Evolutionary conservation across 768 basidiomycete species (phyloP).

Genomic region (Suillus sp.): DNA sequence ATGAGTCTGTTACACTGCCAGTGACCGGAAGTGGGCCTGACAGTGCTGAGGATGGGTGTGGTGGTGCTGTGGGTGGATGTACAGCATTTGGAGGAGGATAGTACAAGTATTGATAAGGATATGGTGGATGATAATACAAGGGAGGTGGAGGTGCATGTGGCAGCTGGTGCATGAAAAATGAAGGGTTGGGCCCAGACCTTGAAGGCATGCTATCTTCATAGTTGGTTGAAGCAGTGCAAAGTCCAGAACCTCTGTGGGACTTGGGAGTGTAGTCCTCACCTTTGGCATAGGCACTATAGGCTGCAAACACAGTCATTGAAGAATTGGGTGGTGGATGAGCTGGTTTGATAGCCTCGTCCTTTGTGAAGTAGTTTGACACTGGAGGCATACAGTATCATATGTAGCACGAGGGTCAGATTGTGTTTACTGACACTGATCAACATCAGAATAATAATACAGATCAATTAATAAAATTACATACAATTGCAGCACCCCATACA

Average conservation of each 20-base stretch:
- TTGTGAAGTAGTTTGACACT: neutral
- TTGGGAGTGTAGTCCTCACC: neutral
- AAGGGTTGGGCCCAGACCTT: neutral
- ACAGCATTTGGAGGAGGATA: neutral
- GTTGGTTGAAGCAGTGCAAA: neutral
- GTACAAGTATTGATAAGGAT: constrained; percentile 1
- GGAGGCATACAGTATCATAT: constrained; percentile 7
- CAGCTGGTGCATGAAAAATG: neutral
- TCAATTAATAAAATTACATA: neutral
- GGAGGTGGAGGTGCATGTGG: neutral
- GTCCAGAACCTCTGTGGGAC: too few species aligned
- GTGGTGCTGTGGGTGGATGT: neutral
- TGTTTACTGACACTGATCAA: neutral
- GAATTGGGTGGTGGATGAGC: neutral
- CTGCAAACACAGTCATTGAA: neutral
- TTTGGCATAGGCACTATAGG: constrained; percentile 1
- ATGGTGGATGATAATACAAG: neutral
- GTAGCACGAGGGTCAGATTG: neutral
- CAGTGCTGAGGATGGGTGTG: neutral
- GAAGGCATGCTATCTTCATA: neutral
- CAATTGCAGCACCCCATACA: constrained; percentile 11
- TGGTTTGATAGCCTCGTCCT: constrained; percentile 4
- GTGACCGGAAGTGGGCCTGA: neutral
- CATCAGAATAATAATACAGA: neutral
- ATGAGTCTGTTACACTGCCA: neutral